phyloP scores from a whole-genome alignment of 768 basidiomycete genomes.

The Lactifluus echinatus region DNA sequence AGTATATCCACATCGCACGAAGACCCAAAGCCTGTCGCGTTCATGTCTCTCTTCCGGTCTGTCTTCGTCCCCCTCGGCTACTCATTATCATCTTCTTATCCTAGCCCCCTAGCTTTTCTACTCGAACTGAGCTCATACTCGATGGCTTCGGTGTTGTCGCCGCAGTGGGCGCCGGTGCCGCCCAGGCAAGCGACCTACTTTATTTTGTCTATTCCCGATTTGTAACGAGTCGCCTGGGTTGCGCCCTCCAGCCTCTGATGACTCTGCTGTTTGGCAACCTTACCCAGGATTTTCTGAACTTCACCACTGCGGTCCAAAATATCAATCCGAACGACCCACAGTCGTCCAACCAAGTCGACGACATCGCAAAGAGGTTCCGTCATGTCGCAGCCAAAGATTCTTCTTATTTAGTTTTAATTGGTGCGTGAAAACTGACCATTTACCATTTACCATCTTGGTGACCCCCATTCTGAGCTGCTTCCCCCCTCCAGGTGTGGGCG shows the following conservation, averaged over 20 bases:
- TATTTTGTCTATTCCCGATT: background rate
- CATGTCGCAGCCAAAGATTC: slow-evolving; percentile 46
- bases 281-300: slow-evolving; percentile 57
- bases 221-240: too few relatives aligned
- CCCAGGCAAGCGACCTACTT: slow-evolving; percentile 47
- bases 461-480: background rate
- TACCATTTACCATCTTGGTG: too few relatives aligned
- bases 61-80: background rate
- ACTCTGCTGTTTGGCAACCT: slow-evolving; percentile 75
- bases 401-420: slow-evolving; percentile 56
- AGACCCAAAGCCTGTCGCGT: slow-evolving; percentile 24
- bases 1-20: background rate
- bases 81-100: background rate
- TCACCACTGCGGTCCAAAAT: slow-evolving; percentile 29
- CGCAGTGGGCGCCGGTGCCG: slow-evolving; percentile 64
- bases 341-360: slow-evolving; percentile 27
- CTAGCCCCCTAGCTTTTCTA: slow-evolving; percentile 52
- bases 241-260: slow-evolving; percentile 63
- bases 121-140: slow-evolving; percentile 50
- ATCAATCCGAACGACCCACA: slow-evolving; percentile 26
- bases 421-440: slow-evolving; percentile 30
- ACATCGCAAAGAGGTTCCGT: slow-evolving; percentile 41
- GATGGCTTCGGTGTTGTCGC: slow-evolving; percentile 59
- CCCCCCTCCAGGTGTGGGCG: slow-evolving; percentile 47
- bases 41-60: slow-evolving; percentile 25